A percentile compares a stretch with the other conserved stretches of the same genome.
Evolutionary conservation across 805 yeast species (phyloP).

Genomic region (Ogataea nonfermentans): DNA sequence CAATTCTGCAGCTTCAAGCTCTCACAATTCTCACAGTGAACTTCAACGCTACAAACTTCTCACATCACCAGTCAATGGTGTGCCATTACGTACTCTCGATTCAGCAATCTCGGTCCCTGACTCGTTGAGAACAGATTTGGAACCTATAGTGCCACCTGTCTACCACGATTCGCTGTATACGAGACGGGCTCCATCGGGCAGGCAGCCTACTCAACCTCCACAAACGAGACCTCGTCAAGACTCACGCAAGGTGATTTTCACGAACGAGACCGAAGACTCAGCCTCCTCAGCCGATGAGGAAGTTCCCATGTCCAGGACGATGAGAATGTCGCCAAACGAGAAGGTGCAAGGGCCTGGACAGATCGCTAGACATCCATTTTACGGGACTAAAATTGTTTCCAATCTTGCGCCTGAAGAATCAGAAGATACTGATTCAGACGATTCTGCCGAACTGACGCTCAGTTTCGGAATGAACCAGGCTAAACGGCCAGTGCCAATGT

Average conservation of each 20-base stretch:
- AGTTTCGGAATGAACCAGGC: conserved; percentile 14
- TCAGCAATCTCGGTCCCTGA: conserved; percentile 30
- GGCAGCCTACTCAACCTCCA: neutral
- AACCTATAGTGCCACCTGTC: conserved; percentile 21
- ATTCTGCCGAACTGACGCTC: conserved; percentile 22
- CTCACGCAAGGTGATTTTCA: conserved; percentile 17
- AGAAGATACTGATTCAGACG: conserved; percentile 16
- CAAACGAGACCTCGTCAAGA: conserved; percentile 12
- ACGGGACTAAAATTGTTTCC: conserved; percentile 18
- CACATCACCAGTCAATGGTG: conserved; percentile 1
- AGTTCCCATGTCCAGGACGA: neutral
- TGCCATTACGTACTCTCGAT: conserved; percentile 17
- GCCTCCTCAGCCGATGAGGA: conserved; percentile 1
- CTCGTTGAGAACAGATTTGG: conserved; percentile 22
- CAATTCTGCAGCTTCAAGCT: conserved; percentile 8
- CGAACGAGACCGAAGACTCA: conserved; percentile 16
- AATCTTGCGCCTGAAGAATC: conserved; percentile 4
- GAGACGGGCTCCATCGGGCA: conserved; percentile 1
- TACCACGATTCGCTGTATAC: conserved; percentile 14
- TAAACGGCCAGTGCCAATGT: neutral
- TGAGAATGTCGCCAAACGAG: neutral
- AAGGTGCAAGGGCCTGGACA: neutral
- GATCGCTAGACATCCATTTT: conserved; percentile 15
- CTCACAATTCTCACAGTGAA: conserved; percentile 4
- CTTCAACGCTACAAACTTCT: neutral